phyloP scores from a whole-genome alignment of 169 alveolate species.

The Plasmodium knowlesi region DNA sequence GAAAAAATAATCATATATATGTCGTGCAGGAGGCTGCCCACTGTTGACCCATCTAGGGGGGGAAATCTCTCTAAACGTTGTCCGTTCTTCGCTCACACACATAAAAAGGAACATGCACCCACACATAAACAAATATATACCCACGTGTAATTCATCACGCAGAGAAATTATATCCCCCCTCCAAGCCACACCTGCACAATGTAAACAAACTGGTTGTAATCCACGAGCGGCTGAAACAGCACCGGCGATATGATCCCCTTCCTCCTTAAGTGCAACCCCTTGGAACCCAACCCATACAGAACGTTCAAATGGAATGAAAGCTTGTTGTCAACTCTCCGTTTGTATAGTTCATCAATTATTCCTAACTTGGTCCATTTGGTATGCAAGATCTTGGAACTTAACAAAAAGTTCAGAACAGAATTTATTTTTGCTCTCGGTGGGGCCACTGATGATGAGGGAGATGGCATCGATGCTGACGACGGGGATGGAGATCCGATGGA shows the following conservation, averaged over 20 bases:
- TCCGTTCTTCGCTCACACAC: not conserved
- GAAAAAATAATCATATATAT: no score
- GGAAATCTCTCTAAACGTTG: not conserved
- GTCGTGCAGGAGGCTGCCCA: not conserved
- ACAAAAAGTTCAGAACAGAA: constrained; percentile 21
- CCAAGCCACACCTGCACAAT: constrained; percentile 31
- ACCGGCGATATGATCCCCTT: constrained; percentile 60
- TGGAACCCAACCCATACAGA: constrained; percentile 64
- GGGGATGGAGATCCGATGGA: constrained; percentile 5
- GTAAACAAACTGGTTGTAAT: constrained; percentile 34
- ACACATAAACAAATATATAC: no score
- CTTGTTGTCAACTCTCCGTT: constrained; percentile 24
- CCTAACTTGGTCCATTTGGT: constrained; percentile 42
- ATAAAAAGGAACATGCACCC: no score
- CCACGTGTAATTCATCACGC: not conserved
- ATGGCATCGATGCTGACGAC: not conserved
- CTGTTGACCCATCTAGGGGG: not conserved
- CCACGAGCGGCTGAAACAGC: constrained; percentile 44
- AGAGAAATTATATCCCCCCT: not conserved
- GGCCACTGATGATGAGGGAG: not conserved
- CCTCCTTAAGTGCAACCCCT: constrained; percentile 52
- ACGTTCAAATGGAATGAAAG: constrained; percentile 61
- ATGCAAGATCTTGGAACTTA: constrained; percentile 21
- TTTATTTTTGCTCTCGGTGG: constrained; percentile 74
- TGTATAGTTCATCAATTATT: constrained; percentile 57